Evolutionary conservation across 2,329 filamentous ascomycete species (phyloP).

Genomic region (Colletotrichum sansevieriae): DNA sequence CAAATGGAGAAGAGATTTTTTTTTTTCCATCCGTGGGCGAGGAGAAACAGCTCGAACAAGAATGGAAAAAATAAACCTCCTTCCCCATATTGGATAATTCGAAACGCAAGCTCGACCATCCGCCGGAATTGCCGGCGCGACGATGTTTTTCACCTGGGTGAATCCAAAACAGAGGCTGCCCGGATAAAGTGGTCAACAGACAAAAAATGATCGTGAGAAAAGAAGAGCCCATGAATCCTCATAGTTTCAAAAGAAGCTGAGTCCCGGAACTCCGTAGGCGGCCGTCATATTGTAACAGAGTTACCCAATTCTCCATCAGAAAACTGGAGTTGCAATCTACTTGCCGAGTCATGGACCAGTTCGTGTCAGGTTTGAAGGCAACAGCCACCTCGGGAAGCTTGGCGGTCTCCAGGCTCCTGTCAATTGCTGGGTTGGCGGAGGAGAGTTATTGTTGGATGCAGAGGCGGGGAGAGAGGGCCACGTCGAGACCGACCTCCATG

Average conservation of each 20-base stretch:
- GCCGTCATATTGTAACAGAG: conserved; percentile 7
- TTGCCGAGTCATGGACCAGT: conserved; percentile 33
- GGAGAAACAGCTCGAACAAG: neutral
- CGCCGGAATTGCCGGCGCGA: conserved; percentile 5
- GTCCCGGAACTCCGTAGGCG: conserved; percentile 26
- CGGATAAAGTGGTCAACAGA: neutral
- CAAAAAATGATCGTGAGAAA: too few relatives aligned
- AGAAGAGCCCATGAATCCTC: neutral
- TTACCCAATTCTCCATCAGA: conserved; percentile 15
- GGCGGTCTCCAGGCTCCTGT: conserved; percentile 4
- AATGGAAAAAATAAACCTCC: neutral
- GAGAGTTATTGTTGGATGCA: neutral
- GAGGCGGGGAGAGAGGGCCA: conserved; percentile 8
- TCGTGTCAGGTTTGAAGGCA: conserved; percentile 33
- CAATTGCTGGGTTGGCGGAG: neutral
- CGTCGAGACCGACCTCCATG: neutral
- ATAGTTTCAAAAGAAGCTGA: conserved; percentile 19
- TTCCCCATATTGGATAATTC: neutral
- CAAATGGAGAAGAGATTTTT: neutral
- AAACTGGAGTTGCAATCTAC: conserved; percentile 35
- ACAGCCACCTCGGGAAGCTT: neutral
- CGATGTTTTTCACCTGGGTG: neutral
- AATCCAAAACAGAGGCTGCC: conserved; percentile 28
- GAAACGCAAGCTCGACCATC: conserved; percentile 1
- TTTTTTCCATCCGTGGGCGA: neutral